These are phyloP conservation scores for Lactuca sativa DNA, from an alignment of 129 eudicot genomes.

Conservation along the genomic window DNA sequence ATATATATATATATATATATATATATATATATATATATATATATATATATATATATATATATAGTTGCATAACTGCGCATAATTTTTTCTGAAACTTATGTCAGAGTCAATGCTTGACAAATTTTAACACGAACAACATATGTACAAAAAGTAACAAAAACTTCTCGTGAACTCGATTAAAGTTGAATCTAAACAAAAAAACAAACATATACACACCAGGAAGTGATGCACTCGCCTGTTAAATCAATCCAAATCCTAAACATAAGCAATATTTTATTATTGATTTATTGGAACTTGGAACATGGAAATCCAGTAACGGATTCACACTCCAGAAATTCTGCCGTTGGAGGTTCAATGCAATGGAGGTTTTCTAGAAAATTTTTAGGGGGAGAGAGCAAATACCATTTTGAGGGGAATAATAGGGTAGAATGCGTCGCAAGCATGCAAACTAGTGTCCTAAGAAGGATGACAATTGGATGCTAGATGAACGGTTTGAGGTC, in stretches of 20 bases:
- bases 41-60: too few relatives aligned
- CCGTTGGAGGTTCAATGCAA: slow-evolving; percentile 12
- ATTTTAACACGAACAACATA: background rate
- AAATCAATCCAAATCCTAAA: background rate
- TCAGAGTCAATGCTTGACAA: background rate
- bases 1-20: too few relatives aligned
- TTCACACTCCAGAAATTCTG: slow-evolving; percentile 2
- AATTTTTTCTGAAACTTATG: too few relatives aligned
- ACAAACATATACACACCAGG: background rate
- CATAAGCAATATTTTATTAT: background rate
- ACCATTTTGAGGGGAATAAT: slow-evolving; percentile 1
- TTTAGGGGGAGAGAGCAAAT: background rate
- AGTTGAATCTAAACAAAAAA: background rate
- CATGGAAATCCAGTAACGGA: background rate
- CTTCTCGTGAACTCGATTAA: background rate
- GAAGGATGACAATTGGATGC: slow-evolving; percentile 9
- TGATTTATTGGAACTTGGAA: background rate
- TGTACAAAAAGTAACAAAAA: background rate
- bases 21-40: too few relatives aligned
- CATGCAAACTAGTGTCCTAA: slow-evolving; percentile 7
- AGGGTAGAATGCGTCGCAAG: background rate
- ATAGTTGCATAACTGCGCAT: too few relatives aligned
- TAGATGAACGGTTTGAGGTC: background rate
- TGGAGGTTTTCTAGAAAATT: background rate
- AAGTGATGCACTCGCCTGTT: background rate